Base-by-base conservation (phyloP, 495 filamentous ascomycete species). In the Chaetomium cochliodes region DNA sequence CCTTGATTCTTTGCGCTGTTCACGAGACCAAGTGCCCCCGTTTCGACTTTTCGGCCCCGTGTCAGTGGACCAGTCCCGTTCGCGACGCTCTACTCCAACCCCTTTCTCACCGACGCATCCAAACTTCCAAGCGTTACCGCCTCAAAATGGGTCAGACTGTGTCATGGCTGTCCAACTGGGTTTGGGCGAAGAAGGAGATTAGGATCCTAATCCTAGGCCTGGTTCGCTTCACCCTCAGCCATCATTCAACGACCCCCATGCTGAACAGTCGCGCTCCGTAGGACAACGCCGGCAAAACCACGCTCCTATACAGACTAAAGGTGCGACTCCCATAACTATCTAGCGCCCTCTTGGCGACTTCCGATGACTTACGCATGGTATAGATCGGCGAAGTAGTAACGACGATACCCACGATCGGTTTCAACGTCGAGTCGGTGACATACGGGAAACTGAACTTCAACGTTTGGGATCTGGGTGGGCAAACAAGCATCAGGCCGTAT, bases 261-360 rank as follows among this genome's bases (percentile, higher is more conserved):
- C 69, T 76, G 64, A 74, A 65, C 23, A 47, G 54, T 57, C 70
- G 59, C 68, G 58, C 68, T 44, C 56, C 26, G n/a, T 58, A 97
- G 93, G 94, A 98, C 78, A 98, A 98, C 76, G 94, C 94, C 50
- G 94, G 94, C 73, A 98, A 98, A 78, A 98, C 94, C 47, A 98
- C 94, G 53, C 82, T 98, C 60, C 84, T 98, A 26, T 98, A 98
- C 79, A 88, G 96, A 74, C 80, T 98, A 58, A 97, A 98, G 88
- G 92, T 96, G 78, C 41, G 81, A 66, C 50, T 53, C 28, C 37
- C 33, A 9, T 13, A n/a, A n/a, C n/a, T n/a, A n/a, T n/a, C n/a
- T n/a, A 18, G 47, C 37, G 28, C 12, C 39, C 47, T 1, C 7
- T 41, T 1, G 30, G 49, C 22, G 18, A 47, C 11, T 8, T 8